phyloP scores from a whole-genome alignment of 306 rosid species.

The Astragalus glycyphyllos region DNA sequence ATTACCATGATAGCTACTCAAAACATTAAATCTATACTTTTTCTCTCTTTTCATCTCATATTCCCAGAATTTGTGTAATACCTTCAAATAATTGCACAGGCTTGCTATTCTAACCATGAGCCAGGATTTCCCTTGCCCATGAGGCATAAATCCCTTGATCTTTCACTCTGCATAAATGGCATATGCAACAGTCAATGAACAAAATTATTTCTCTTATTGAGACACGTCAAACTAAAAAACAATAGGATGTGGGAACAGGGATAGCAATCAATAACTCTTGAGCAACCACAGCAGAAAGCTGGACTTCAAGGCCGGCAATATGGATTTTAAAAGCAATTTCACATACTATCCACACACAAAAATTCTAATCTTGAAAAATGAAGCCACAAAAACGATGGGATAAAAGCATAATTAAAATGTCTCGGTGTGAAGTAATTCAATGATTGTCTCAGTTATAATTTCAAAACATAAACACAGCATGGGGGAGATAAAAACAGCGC shows the following conservation, averaged over 20 bases:
- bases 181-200: constrained; percentile 18
- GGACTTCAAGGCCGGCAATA: constrained; percentile 1
- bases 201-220: constrained; percentile 24
- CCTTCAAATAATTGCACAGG: constrained; percentile 34
- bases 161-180: constrained; percentile 64
- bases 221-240: constrained; percentile 17
- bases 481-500: constrained; percentile 24
- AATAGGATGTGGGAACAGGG: constrained; percentile 25
- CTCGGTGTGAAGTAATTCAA: constrained; percentile 18
- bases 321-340: neutral
- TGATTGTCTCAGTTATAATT: constrained; percentile 8
- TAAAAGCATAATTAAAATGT: neutral
- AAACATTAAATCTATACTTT: neutral
- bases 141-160: constrained; percentile 65
- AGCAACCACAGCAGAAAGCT: constrained; percentile 26
- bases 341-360: neutral
- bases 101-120: constrained; percentile 43
- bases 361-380: constrained; percentile 24
- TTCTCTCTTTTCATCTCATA: neutral
- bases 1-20: too few relatives aligned
- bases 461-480: neutral
- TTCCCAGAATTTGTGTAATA: constrained; percentile 16
- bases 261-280: constrained; percentile 14
- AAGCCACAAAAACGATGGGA: neutral
- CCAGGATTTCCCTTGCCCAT: constrained; percentile 63